A percentile compares a stretch with the other conserved stretches of the same genome.
These are phyloP conservation scores for Epichloe glyceriae DNA, from an alignment of 2,329 filamentous ascomycete species.

Conservation along the genomic window DNA sequence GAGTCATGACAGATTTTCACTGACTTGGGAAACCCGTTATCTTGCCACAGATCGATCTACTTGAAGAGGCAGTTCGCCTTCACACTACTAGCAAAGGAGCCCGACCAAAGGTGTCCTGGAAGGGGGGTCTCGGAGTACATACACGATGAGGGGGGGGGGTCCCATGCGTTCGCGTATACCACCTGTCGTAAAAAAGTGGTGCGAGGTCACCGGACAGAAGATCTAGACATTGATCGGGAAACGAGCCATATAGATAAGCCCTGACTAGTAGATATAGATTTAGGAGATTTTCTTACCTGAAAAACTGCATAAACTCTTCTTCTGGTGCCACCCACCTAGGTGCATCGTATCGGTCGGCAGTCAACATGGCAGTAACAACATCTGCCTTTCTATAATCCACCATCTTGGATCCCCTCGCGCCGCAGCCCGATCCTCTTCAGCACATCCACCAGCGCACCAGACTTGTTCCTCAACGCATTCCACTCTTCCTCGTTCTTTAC, in stretches of 20 bases:
- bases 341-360: too few species aligned
- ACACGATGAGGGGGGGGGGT: slow-evolving; percentile 35
- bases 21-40: neutral
- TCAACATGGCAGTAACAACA: too few species aligned
- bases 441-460: slow-evolving; percentile 6
- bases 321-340: too few species aligned
- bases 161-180: slow-evolving; percentile 45
- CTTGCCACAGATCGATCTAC: slow-evolving; percentile 27
- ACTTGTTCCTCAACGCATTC: slow-evolving; percentile 34
- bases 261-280: too few species aligned
- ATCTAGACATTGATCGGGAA: slow-evolving; percentile 28
- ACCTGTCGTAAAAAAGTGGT: slow-evolving; percentile 43
- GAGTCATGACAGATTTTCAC: neutral
- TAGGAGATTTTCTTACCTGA: too few species aligned
- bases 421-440: slow-evolving; percentile 19
- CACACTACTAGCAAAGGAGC: slow-evolving; percentile 5
- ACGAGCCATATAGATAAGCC: too few species aligned
- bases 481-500: slow-evolving; percentile 48
- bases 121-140: slow-evolving; percentile 42
- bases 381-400: neutral
- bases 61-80: slow-evolving; percentile 27
- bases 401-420: neutral
- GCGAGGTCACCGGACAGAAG: neutral
- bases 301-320: too few species aligned
- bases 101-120: slow-evolving; percentile 46